Evolutionary conservation across 371 early-diverging fungal genomes (phyloP).

Genomic region (Mucor saturninus): DNA sequence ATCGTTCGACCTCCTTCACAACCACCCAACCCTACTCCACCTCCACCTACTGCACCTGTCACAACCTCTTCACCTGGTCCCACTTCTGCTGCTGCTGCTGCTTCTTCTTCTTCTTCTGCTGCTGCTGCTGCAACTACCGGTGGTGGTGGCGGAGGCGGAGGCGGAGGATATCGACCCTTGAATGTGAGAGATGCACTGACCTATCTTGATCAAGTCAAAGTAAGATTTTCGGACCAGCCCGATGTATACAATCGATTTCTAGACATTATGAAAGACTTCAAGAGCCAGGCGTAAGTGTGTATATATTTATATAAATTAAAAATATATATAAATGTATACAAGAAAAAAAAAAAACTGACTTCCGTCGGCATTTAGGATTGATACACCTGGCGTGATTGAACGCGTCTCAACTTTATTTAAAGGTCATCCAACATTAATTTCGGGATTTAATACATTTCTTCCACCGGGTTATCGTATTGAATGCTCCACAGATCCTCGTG

Average conservation of each 20-base stretch:
- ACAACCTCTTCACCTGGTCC: slow-evolving; percentile 11
- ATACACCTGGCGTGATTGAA: slow-evolving; percentile 94
- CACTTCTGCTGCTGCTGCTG: background rate
- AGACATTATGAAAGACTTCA: slow-evolving; percentile 99
- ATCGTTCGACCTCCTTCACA: slow-evolving; percentile 18
- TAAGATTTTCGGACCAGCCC: slow-evolving; percentile 90
- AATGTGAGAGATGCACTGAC: slow-evolving; percentile 92
- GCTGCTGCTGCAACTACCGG: no score
- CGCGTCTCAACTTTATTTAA: slow-evolving; percentile 95
- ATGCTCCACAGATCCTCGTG: slow-evolving; percentile 74
- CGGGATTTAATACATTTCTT: slow-evolving; percentile 99
- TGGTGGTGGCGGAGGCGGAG: no score
- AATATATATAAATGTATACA: slow-evolving; percentile 1
- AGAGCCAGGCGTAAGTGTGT: slow-evolving; percentile 85
- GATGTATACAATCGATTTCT: slow-evolving; percentile 97
- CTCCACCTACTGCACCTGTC: background rate
- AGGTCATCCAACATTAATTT: slow-evolving; percentile 92
- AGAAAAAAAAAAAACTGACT: slow-evolving; percentile 22
- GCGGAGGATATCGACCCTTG: slow-evolving; percentile 44
- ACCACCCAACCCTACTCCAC: background rate
- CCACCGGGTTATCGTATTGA: slow-evolving; percentile 98
- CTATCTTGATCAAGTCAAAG: slow-evolving; percentile 97
- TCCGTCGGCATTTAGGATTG: slow-evolving; percentile 5
- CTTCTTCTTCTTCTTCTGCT: no score
- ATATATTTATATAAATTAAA: background rate